Conservation (phyloP, 2,329 filamentous ascomycete genomes). For the Epichloe brachyelytri region DNA sequence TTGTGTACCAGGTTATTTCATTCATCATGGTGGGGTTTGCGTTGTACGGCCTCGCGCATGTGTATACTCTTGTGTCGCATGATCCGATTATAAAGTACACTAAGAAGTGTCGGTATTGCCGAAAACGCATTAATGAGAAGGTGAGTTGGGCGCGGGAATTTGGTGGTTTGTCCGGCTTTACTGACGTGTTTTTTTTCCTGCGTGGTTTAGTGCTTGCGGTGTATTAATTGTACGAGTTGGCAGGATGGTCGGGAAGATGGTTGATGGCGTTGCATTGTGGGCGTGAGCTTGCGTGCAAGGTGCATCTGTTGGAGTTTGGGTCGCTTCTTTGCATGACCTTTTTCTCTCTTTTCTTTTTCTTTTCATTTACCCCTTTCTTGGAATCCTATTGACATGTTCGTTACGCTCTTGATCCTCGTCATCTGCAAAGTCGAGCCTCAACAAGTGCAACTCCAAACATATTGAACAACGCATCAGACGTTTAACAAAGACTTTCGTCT, state of each 20-base stretch:
- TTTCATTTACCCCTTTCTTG: too few species aligned
- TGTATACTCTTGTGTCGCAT: constrained; percentile 47
- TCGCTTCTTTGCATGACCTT: too few species aligned
- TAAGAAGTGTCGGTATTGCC: constrained; percentile 55
- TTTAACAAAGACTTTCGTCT: not conserved
- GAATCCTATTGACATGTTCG: too few species aligned
- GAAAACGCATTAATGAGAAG: constrained; percentile 49
- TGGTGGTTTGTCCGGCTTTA: too few species aligned
- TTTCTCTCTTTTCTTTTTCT: too few species aligned
- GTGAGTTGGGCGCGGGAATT: constrained; percentile 22
- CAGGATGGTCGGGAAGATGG: constrained; percentile 35
- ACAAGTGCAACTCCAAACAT: too few species aligned
- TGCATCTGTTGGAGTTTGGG: too few species aligned
- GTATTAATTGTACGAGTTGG: constrained; percentile 39
- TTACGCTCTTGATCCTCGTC: too few species aligned
- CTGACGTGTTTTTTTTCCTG: not conserved
- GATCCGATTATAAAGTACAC: constrained; percentile 61
- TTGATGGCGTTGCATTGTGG: not conserved
- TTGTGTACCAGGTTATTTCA: constrained; percentile 51
- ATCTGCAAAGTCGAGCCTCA: too few species aligned
- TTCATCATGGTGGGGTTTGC: constrained; percentile 53
- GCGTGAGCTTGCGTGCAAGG: too few species aligned
- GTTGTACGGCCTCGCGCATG: constrained; percentile 48
- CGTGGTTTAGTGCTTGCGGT: constrained; percentile 25
- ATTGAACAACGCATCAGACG: too few species aligned